A percentile compares a stretch with the other conserved stretches of the same genome.
Conservation (phyloP, 83 land plant genomes). For the Larix sibirica region DNA sequence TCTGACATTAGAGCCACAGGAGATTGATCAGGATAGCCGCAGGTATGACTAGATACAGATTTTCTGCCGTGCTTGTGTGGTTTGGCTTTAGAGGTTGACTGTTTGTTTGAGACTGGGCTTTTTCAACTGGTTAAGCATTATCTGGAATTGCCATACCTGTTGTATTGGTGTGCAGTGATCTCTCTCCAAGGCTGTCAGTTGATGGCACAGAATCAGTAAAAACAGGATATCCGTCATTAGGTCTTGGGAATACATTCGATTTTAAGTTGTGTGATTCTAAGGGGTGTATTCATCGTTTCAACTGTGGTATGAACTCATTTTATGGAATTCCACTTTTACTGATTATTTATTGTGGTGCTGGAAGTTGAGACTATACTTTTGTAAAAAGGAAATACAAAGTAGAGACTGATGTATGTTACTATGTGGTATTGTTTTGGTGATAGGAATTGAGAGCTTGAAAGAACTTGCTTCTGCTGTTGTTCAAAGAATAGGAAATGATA, state of each 20-base stretch:
- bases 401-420: neutral
- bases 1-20: constrained; percentile 73
- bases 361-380: neutral
- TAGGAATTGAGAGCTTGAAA: constrained; percentile 81
- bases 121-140: neutral
- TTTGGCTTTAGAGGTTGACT: constrained; percentile 4
- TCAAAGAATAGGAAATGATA: constrained; percentile 61
- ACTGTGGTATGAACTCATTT: constrained; percentile 54
- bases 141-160: neutral
- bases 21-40: constrained; percentile 82
- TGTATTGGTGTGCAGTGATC: constrained; percentile 59
- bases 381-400: neutral
- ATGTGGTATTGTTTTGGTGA: neutral
- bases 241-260: constrained; percentile 72
- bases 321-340: neutral
- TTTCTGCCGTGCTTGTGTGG: too few relatives aligned
- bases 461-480: constrained; percentile 74
- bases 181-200: constrained; percentile 64
- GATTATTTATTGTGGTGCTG: neutral
- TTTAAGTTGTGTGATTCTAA: constrained; percentile 85
- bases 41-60: constrained; percentile 44
- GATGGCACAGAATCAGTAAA: constrained; percentile 60
- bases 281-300: constrained; percentile 88
- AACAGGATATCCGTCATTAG: constrained; percentile 56
- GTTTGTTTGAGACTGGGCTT: neutral